These are phyloP conservation scores for Zymoseptoria tritici DNA, from an alignment of 2,329 filamentous ascomycete genomes.

Conservation along the genomic window DNA sequence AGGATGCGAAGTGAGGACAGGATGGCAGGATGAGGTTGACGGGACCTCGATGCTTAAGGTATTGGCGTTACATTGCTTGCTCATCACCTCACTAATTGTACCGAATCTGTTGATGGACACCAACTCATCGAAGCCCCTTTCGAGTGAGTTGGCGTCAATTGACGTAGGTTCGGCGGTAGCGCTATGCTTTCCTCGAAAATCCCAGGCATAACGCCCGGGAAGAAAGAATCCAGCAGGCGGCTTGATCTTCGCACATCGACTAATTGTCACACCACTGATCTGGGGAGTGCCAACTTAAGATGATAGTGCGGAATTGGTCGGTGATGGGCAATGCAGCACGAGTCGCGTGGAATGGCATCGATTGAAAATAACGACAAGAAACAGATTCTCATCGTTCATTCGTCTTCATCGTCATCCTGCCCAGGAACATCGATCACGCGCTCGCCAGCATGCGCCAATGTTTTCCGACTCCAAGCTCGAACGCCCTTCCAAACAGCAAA, in stretches of 20 bases:
- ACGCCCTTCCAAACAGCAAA: constrained; percentile 81
- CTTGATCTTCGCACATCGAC: constrained; percentile 86
- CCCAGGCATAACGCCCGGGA: constrained; percentile 18
- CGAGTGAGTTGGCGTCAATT: constrained; percentile 2
- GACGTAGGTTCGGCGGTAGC: constrained; percentile 4
- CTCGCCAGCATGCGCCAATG: constrained; percentile 71
- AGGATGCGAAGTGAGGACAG: neutral
- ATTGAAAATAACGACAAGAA: neutral
- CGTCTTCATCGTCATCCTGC: constrained; percentile 51
- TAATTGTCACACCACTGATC: constrained; percentile 82
- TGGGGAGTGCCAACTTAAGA: constrained; percentile 92
- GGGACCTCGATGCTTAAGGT: no score
- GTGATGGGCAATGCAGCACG: neutral
- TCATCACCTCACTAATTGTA: neutral
- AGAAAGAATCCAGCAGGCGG: constrained; percentile 18
- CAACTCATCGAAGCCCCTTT: constrained; percentile 3
- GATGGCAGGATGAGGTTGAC: neutral
- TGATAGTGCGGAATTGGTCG: constrained; percentile 56
- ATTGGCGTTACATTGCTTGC: neutral
- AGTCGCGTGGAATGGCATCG: neutral
- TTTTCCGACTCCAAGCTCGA: constrained; percentile 60
- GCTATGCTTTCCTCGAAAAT: constrained; percentile 7
- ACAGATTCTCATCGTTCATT: constrained; percentile 17
- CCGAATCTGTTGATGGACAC: neutral
- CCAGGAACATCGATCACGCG: constrained; percentile 73